phyloP scores from a whole-genome alignment of 345 rosid genomes.

The Eucalyptus marginata region DNA sequence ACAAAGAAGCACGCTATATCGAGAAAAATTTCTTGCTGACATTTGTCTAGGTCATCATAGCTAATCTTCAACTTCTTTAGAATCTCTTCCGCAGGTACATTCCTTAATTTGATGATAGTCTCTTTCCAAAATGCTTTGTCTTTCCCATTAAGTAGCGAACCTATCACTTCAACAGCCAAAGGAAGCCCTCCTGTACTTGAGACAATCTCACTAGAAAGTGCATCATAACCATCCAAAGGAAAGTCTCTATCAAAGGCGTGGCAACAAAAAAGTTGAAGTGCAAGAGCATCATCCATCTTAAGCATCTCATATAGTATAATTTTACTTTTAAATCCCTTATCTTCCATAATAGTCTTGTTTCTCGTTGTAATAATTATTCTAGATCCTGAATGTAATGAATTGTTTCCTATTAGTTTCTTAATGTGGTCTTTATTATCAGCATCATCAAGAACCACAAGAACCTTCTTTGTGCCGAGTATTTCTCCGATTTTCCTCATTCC shows the following conservation, averaged over 20 bases:
- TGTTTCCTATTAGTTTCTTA: background rate
- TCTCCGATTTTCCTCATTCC: background rate
- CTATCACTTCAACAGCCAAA: fast-evolving
- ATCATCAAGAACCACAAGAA: background rate
- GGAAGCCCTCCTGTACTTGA: too few species aligned
- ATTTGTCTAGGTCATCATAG: too few species aligned
- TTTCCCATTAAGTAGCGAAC: too few species aligned
- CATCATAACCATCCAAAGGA: fast-evolving
- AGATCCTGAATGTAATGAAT: too few species aligned
- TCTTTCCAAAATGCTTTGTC: too few species aligned
- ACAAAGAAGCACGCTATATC: too few species aligned
- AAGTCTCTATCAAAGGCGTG: too few species aligned
- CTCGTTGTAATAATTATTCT: fast-evolving
- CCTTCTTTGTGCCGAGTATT: fast-evolving
- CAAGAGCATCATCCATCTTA: fast-evolving
- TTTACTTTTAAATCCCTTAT: fast-evolving
- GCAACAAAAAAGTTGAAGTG: too few species aligned
- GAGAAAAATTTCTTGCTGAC: too few species aligned
- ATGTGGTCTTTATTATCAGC: background rate
- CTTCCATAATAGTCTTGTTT: fast-evolving
- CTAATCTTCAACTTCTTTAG: too few species aligned
- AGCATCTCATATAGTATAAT: fast-evolving
- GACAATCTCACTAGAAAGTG: fast-evolving
- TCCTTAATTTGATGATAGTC: fast-evolving
- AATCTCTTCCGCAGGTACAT: too few species aligned